Conservation (phyloP, 345 rosid genomes). For the Brassica incana region DNA sequence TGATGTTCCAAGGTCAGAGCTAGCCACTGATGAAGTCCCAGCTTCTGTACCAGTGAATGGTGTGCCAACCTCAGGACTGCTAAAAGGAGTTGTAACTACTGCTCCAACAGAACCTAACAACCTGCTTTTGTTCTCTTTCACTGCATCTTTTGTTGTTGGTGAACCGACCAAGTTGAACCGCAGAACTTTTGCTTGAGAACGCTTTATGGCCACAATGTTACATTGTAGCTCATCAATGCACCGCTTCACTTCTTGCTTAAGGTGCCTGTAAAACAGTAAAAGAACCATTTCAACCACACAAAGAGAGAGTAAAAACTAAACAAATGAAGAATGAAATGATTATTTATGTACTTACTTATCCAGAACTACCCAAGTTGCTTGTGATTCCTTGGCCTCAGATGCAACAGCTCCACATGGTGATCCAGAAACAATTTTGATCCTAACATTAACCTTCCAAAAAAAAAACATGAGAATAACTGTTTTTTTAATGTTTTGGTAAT, state of each 20-base stretch:
- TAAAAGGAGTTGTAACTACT: constrained; percentile 61
- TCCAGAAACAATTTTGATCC: constrained; percentile 89
- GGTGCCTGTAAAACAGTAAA: constrained; percentile 69
- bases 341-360: constrained; percentile 64
- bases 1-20: constrained; percentile 88
- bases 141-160: constrained; percentile 46
- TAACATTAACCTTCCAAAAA: constrained; percentile 70
- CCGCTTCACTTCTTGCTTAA: constrained; percentile 76
- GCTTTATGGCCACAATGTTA: constrained; percentile 92
- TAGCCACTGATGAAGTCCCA: constrained; percentile 91
- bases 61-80: constrained; percentile 94
- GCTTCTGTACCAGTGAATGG: constrained; percentile 92
- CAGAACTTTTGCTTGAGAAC: constrained; percentile 81
- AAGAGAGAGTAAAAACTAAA: neutral
- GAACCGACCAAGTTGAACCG: constrained; percentile 90
- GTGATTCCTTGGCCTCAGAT: constrained; percentile 70
- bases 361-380: constrained; percentile 89
- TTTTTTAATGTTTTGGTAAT: neutral
- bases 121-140: constrained; percentile 39
- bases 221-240: constrained; percentile 95
- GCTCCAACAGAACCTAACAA: constrained; percentile 56
- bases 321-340: neutral
- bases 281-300: constrained; percentile 15
- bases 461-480: neutral
- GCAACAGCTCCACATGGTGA: constrained; percentile 86